Evolutionary conservation across 2,329 filamentous ascomycete genomes (phyloP).

Genomic region (Pseudovirgaria hyperparasitica): DNA sequence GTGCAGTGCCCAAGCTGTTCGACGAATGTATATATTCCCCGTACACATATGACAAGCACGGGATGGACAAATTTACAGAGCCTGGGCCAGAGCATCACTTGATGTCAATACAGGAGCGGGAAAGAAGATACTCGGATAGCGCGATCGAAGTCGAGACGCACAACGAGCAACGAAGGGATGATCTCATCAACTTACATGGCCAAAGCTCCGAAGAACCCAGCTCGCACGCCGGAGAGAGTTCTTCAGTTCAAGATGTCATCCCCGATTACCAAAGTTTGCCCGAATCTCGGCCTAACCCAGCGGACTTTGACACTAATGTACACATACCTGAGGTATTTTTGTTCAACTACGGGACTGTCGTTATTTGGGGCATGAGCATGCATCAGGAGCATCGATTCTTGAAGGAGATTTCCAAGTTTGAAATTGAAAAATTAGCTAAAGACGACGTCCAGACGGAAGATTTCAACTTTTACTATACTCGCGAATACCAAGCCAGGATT

Average conservation of each 20-base stretch:
- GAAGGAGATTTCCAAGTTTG: constrained; percentile 89
- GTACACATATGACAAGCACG: constrained; percentile 58
- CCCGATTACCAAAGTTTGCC: too few species aligned
- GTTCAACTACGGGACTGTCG: constrained; percentile 94
- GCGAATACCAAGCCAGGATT: constrained; percentile 93
- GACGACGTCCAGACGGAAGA: constrained; percentile 92
- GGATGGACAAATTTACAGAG: constrained; percentile 20
- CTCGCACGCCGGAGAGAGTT: constrained; percentile 13
- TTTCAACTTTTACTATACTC: constrained; percentile 99
- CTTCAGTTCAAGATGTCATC: constrained; percentile 16
- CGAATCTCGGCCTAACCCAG: constrained; percentile 28
- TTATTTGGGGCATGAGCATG: constrained; percentile 97
- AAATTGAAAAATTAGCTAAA: constrained; percentile 73
- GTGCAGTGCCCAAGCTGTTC: constrained; percentile 79
- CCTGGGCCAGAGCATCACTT: constrained; percentile 9
- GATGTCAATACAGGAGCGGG: constrained; percentile 19
- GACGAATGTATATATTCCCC: constrained; percentile 97
- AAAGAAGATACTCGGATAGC: constrained; percentile 62
- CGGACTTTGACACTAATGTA: constrained; percentile 75
- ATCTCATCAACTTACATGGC: constrained; percentile 49
- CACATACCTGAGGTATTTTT: constrained; percentile 92
- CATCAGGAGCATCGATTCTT: constrained; percentile 81
- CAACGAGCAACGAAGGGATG: constrained; percentile 42
- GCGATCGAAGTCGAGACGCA: constrained; percentile 54
- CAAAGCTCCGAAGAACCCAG: constrained; percentile 18